Conservation (phyloP, 1,284 basidiomycete genomes). For the Sporisorium reilianum region DNA sequence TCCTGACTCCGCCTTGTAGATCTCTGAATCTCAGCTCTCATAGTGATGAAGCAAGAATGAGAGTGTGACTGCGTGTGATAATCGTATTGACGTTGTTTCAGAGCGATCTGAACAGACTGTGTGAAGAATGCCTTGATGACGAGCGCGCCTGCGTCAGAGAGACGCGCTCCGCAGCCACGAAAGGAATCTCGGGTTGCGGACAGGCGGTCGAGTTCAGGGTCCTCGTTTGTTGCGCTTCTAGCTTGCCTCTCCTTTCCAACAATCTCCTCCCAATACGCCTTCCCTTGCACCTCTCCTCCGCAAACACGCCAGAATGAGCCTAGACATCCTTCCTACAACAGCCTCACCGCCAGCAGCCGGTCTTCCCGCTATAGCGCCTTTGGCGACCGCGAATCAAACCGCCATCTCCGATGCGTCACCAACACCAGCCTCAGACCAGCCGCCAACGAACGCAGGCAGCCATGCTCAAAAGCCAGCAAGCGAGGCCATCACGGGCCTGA, state of each 20-base stretch:
- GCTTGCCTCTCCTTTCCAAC: neutral
- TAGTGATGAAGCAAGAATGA: neutral
- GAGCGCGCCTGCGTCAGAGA: neutral
- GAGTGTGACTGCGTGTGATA: neutral
- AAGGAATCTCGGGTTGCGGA: constrained; percentile 16
- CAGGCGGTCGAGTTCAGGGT: constrained; percentile 6
- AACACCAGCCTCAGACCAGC: neutral
- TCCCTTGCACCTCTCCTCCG: neutral
- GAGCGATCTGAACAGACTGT: neutral
- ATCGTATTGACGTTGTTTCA: too few relatives aligned
- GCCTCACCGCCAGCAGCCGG: neutral
- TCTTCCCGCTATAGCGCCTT: too few relatives aligned
- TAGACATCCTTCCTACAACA: neutral
- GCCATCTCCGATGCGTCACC: neutral
- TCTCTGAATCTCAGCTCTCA: neutral
- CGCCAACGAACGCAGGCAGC: neutral
- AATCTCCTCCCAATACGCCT: neutral
- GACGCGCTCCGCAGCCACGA: neutral
- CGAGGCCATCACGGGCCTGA: constrained; percentile 19
- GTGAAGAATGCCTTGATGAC: neutral
- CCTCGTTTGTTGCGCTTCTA: neutral
- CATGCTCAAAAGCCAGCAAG: neutral
- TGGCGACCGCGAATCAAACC: neutral
- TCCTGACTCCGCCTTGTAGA: neutral
- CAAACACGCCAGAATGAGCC: constrained; percentile 6